Conservation (phyloP, 78 protist genomes). For the Polysphondylium violaceum region DNA sequence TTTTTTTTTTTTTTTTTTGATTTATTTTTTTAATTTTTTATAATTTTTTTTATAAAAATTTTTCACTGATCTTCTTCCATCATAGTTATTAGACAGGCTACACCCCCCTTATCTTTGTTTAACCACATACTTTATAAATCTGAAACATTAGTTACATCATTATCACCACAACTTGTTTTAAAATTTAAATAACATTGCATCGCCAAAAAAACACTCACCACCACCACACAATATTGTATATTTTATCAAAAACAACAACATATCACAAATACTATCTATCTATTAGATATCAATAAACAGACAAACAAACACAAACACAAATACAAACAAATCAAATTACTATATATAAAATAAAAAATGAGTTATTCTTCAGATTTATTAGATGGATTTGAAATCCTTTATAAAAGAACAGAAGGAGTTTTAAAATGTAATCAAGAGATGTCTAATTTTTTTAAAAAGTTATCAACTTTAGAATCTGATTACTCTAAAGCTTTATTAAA, state of each 20-base stretch:
- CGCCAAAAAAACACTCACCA: background rate
- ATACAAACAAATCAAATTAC: background rate
- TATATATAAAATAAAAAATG: constrained; percentile 42
- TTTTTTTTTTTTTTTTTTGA: constrained; percentile 8
- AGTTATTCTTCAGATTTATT: constrained; percentile 61
- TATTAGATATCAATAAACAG: background rate
- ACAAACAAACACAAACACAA: background rate
- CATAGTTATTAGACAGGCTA: no score
- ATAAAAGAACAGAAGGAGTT: constrained; percentile 82
- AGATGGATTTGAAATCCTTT: constrained; percentile 63
- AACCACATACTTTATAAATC: no score
- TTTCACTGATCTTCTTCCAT: no score
- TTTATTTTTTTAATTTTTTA: background rate
- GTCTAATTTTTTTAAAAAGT: constrained; percentile 57
- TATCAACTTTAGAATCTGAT: constrained; percentile 58
- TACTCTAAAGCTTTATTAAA: constrained; percentile 50
- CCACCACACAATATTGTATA: background rate
- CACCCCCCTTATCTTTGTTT: no score
- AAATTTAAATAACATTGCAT: background rate
- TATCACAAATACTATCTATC: background rate
- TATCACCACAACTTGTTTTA: no score
- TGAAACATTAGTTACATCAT: no score
- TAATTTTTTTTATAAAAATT: no score
- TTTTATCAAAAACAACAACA: background rate
- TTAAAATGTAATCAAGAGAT: constrained; percentile 65